Evolutionary conservation across 768 basidiomycete species (phyloP).

Genomic region (Baorangia bicolor): DNA sequence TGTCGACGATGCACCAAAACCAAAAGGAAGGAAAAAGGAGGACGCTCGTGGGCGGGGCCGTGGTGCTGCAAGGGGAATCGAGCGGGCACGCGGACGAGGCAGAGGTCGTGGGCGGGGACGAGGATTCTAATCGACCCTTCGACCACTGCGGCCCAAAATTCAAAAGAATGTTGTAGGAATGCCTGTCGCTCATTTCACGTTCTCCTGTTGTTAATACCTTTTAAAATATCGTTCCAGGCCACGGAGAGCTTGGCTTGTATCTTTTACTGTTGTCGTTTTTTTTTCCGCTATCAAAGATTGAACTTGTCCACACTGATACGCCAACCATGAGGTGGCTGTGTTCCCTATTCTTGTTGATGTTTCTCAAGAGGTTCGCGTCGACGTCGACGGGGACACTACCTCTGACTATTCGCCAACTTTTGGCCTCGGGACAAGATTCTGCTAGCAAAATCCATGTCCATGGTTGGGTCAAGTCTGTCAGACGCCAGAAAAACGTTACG

Average conservation of each 20-base stretch:
- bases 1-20: slow-evolving; percentile 97
- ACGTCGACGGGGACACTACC: slow-evolving; percentile 30
- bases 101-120: slow-evolving; percentile 52
- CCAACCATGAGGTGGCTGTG: slow-evolving; percentile 30
- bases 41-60: slow-evolving; percentile 65
- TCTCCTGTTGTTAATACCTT: slow-evolving; percentile 20
- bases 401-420: slow-evolving; percentile 38
- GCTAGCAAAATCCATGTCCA: slow-evolving; percentile 45
- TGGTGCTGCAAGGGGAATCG: slow-evolving; percentile 47
- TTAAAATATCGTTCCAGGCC: slow-evolving; percentile 23
- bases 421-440: slow-evolving; percentile 20
- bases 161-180: slow-evolving; percentile 7
- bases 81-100: slow-evolving; percentile 54
- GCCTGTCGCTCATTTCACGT: slow-evolving; percentile 2
- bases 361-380: slow-evolving; percentile 30
- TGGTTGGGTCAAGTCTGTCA: slow-evolving; percentile 85
- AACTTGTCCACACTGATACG: neutral
- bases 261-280: slow-evolving; percentile 9
- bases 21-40: slow-evolving; percentile 90
- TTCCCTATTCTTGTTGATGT: slow-evolving; percentile 16
- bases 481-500: slow-evolving; percentile 84
- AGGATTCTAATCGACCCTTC: slow-evolving; percentile 32
- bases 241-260: slow-evolving; percentile 23
- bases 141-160: neutral
- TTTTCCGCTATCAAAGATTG: neutral